Conservation (phyloP, 768 basidiomycete genomes). For the Xerocomus potaroensis region DNA sequence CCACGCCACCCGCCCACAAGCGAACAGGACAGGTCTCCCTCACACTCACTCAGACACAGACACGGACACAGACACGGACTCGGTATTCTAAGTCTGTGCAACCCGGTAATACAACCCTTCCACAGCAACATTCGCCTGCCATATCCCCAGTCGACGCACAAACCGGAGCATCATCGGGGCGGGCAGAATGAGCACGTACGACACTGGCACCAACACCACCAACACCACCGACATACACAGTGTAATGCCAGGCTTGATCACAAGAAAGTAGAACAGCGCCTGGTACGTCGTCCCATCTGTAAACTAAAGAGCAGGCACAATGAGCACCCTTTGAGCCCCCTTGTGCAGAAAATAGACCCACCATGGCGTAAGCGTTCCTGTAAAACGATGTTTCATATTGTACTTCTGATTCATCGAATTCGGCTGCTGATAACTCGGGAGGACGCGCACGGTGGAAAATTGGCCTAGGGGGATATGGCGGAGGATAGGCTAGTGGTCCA, state of each 20-base stretch:
- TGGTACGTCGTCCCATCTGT: constrained; percentile 79
- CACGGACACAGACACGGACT: too few relatives aligned
- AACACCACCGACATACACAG: constrained; percentile 56
- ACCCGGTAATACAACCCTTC: constrained; percentile 56
- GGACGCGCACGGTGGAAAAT: constrained; percentile 67
- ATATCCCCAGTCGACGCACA: constrained; percentile 62
- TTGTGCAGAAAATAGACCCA: constrained; percentile 29
- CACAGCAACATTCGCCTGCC: constrained; percentile 81
- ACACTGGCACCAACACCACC: constrained; percentile 52
- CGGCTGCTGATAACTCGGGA: constrained; percentile 45
- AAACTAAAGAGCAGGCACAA: constrained; percentile 61
- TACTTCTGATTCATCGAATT: constrained; percentile 38
- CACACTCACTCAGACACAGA: too few relatives aligned
- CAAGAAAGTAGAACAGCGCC: constrained; percentile 84
- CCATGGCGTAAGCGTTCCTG: constrained; percentile 79
- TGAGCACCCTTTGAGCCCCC: too few relatives aligned
- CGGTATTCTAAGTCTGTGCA: constrained; percentile 14
- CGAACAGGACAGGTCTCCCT: constrained; percentile 5
- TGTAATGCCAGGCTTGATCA: constrained; percentile 80
- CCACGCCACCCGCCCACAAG: constrained; percentile 29
- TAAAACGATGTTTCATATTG: constrained; percentile 70
- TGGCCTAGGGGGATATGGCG: constrained; percentile 64
- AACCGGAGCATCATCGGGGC: constrained; percentile 65
- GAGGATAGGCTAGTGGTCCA: constrained; percentile 56
- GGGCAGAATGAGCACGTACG: constrained; percentile 57